Conservation (phyloP, 495 filamentous ascomycete species). For the Tuber indicum region DNA sequence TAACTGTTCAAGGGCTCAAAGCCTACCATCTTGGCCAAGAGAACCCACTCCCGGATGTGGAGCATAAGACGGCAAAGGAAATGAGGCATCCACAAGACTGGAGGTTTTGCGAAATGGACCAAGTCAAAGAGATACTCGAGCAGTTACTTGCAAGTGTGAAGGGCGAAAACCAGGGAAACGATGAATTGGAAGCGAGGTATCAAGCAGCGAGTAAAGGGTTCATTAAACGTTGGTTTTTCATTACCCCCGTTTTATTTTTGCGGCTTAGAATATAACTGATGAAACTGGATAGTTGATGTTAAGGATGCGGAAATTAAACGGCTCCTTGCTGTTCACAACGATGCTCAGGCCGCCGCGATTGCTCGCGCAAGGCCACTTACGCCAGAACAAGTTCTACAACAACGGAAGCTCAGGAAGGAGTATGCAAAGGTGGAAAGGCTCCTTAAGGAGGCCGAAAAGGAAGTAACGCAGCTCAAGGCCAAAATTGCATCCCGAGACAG, state of each 20-base stretch:
- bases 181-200: conserved; percentile 56
- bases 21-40: conserved; percentile 63
- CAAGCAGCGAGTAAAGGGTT: conserved; percentile 44
- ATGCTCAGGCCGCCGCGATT: conserved; percentile 57
- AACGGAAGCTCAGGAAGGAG: conserved; percentile 68
- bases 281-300: conserved; percentile 40
- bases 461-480: conserved; percentile 70
- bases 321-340: conserved; percentile 54
- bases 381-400: conserved; percentile 70
- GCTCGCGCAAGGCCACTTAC: conserved; percentile 66
- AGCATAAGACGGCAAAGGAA: conserved; percentile 50
- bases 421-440: conserved; percentile 63
- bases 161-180: conserved; percentile 57
- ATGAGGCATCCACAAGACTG: conserved; percentile 61
- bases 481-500: conserved; percentile 58
- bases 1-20: conserved; percentile 71
- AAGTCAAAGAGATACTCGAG: conserved; percentile 55
- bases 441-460: conserved; percentile 71
- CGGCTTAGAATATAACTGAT: conserved; percentile 17
- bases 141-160: conserved; percentile 53
- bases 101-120: conserved; percentile 62
- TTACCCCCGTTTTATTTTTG: background rate
- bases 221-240: conserved; percentile 32
- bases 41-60: conserved; percentile 48
- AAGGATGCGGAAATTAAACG: conserved; percentile 68